phyloP scores from a whole-genome alignment of 2,329 filamentous ascomycete genomes.

The Colletotrichum tofieldiae region DNA sequence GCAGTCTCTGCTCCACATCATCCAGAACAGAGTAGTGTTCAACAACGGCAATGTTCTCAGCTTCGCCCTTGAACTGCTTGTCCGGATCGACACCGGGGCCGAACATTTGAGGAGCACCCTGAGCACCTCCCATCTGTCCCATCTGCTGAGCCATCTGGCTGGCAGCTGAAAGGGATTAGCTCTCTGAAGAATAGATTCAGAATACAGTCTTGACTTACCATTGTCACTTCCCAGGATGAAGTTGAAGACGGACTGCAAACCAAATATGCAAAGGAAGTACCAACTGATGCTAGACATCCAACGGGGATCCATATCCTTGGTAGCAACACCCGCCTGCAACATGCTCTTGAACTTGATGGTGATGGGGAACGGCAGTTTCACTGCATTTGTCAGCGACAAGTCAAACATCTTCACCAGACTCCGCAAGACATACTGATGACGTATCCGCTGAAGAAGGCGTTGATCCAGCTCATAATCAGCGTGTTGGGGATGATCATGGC shows the following conservation, averaged over 20 bases:
- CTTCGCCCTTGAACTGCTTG: constrained; percentile 93
- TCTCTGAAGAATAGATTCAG: not conserved
- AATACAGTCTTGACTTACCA: constrained; percentile 69
- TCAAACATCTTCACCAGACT: not conserved
- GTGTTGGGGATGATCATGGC: constrained; percentile 99
- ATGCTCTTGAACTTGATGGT: constrained; percentile 99
- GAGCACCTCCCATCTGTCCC: constrained; percentile 81
- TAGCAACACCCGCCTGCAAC: constrained; percentile 97
- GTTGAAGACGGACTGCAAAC: constrained; percentile 96
- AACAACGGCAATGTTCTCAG: constrained; percentile 94
- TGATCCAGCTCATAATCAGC: constrained; percentile 99
- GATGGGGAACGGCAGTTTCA: constrained; percentile 97
- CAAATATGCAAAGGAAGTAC: constrained; percentile 99
- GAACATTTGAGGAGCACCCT: constrained; percentile 77
- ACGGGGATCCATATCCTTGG: constrained; percentile 94
- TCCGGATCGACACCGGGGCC: constrained; percentile 94
- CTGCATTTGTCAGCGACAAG: constrained; percentile 58
- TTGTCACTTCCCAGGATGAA: constrained; percentile 97
- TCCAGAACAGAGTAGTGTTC: constrained; percentile 95
- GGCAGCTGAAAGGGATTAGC: constrained; percentile 75
- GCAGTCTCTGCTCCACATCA: constrained; percentile 86
- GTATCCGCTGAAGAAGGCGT: constrained; percentile 98
- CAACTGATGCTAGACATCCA: constrained; percentile 99
- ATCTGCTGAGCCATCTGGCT: constrained; percentile 95
- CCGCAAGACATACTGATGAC: constrained; percentile 81